Percentiles rank a stretch among this genome's conserved stretches.
phyloP scores from a whole-genome alignment of 495 filamentous ascomycete species.

The Oidiodendron maius region DNA sequence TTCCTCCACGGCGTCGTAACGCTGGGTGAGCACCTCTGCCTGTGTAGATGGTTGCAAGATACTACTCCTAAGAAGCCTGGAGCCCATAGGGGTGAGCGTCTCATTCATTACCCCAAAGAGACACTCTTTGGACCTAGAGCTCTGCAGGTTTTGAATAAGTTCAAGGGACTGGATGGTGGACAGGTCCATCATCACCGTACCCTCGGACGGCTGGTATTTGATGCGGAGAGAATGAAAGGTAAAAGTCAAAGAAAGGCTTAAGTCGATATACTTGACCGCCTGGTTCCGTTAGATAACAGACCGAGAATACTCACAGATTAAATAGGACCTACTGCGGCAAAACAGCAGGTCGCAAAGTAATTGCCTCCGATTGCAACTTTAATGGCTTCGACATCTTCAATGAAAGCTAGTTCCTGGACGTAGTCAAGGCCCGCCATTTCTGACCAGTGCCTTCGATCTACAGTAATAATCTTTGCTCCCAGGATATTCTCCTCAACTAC shows the following conservation, averaged over 20 bases:
- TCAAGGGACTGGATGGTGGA: conserved; percentile 81
- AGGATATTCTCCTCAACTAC: conserved; percentile 68
- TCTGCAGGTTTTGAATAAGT: conserved; percentile 81
- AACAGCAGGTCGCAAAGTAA: conserved; percentile 85
- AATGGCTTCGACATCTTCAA: conserved; percentile 70
- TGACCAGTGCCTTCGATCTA: conserved; percentile 88
- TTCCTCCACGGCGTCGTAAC: conserved; percentile 83
- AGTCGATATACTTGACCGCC: conserved; percentile 78
- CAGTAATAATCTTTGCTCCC: conserved; percentile 46
- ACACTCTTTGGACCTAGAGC: conserved; percentile 66
- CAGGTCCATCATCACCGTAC: conserved; percentile 90
- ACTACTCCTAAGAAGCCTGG: conserved; percentile 70
- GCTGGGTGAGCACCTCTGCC: conserved; percentile 46
- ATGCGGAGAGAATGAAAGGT: conserved; percentile 74
- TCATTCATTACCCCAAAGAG: conserved; percentile 81
- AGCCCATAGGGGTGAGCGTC: conserved; percentile 83
- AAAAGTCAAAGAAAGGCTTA: conserved; percentile 55
- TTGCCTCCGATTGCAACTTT: conserved; percentile 73
- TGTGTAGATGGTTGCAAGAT: conserved; percentile 89
- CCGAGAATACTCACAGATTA: too few species aligned
- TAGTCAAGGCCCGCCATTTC: conserved; percentile 73
- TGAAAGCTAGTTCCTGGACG: conserved; percentile 71
- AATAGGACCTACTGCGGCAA: conserved; percentile 68
- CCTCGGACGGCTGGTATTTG: conserved; percentile 81
- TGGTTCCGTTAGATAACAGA: conserved; percentile 27